A percentile compares a stretch with the other conserved stretches of the same genome.
Conservation (phyloP, 148 eudicot genomes). For the Amaranthus cruentus region DNA sequence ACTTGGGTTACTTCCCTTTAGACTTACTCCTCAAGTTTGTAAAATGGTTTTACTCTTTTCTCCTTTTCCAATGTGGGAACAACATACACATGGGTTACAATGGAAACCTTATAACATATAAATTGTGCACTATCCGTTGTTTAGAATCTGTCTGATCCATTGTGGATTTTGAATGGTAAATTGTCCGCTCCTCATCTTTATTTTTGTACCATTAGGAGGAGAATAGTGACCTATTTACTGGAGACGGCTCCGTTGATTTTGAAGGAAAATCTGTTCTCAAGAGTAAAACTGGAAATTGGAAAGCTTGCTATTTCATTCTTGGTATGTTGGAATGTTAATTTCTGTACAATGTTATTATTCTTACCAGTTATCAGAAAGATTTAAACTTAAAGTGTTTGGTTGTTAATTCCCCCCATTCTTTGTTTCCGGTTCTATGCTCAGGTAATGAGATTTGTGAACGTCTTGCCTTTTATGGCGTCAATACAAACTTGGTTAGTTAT, state of each 20-base stretch:
- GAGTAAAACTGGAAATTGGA: constrained; percentile 73
- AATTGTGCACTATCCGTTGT: neutral
- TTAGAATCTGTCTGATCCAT: neutral
- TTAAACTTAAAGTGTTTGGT: no score
- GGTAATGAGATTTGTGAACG: constrained; percentile 35
- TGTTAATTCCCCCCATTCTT: neutral
- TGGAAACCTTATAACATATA: no score
- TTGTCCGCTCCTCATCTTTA: neutral
- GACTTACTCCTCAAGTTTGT: neutral
- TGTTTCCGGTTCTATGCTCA: constrained; percentile 17
- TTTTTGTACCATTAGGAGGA: constrained; percentile 13
- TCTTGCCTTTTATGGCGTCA: constrained; percentile 36
- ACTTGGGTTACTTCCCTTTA: neutral
- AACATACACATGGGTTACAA: no score
- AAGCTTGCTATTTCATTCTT: constrained; percentile 64
- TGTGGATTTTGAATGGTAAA: neutral
- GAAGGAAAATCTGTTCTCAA: constrained; percentile 56
- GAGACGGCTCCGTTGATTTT: constrained; percentile 62
- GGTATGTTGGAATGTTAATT: constrained; percentile 38
- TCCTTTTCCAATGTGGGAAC: no score
- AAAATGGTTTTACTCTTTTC: no score
- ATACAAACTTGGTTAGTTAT: constrained; percentile 29
- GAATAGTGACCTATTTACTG: constrained; percentile 19
- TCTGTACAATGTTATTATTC: neutral
- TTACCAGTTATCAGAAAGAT: neutral